A percentile compares a stretch with the other conserved stretches of the same genome.
Conservation (phyloP, 1,284 basidiomycete genomes). For the Fomitopsis palustris region DNA sequence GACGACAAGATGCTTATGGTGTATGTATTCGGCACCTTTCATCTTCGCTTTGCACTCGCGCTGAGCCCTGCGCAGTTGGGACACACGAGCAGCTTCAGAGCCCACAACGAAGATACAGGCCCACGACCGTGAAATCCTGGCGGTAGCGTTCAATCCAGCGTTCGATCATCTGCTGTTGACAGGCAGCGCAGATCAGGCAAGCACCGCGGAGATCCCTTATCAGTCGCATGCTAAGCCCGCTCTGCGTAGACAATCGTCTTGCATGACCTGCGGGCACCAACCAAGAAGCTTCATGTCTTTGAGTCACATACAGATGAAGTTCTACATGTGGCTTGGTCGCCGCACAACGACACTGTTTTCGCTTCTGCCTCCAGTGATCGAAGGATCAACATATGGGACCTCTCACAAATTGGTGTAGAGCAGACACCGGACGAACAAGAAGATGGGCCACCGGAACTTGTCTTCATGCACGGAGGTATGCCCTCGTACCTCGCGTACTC, state of each 20-base stretch:
- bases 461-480: conserved; percentile 89
- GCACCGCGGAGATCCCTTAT: not conserved
- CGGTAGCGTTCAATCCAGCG: conserved; percentile 88
- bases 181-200: conserved; percentile 90
- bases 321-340: conserved; percentile 92
- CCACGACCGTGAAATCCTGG: conserved; percentile 88
- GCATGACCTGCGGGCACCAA: conserved; percentile 85
- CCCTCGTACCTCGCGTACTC: not conserved
- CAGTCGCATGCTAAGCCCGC: not conserved
- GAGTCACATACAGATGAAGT: conserved; percentile 95
- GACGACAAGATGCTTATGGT: conserved; percentile 95
- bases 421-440: conserved; percentile 98
- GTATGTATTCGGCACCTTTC: conserved; percentile 42
- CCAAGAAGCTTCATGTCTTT: conserved; percentile 86
- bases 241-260: conserved; percentile 74
- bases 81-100: conserved; percentile 74
- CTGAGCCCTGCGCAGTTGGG: conserved; percentile 68
- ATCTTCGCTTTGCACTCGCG: not conserved
- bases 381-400: conserved; percentile 94
- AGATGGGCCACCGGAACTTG: conserved; percentile 91
- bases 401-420: conserved; percentile 90
- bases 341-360: conserved; percentile 87
- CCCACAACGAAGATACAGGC: conserved; percentile 79
- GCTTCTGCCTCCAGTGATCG: conserved; percentile 92
- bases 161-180: conserved; percentile 86